These are phyloP conservation scores for Teratosphaeria epicoccoides DNA, from an alignment of 2,329 filamentous ascomycete species.

Conservation along the genomic window DNA sequence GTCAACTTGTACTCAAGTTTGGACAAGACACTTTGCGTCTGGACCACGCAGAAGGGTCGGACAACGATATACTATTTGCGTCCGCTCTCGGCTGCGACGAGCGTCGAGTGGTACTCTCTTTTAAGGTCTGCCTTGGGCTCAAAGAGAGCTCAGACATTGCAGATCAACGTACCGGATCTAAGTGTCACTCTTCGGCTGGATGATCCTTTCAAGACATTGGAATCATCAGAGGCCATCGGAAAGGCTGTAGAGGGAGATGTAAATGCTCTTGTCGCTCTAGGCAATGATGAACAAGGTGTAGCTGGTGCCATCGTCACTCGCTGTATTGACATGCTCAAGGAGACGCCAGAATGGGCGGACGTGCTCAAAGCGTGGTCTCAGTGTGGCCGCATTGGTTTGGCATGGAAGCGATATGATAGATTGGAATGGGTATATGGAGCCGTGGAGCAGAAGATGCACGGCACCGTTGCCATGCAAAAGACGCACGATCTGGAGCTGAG, in stretches of 20 bases:
- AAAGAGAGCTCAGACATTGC: constrained; percentile 44
- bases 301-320: constrained; percentile 46
- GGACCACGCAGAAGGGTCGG: constrained; percentile 43
- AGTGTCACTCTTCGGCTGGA: constrained; percentile 48
- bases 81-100: constrained; percentile 49
- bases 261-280: constrained; percentile 34
- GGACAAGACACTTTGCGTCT: constrained; percentile 57
- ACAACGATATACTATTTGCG: constrained; percentile 54
- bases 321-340: constrained; percentile 49
- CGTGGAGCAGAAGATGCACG: constrained; percentile 59
- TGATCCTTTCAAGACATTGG: constrained; percentile 46
- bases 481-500: constrained; percentile 57
- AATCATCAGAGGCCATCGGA: constrained; percentile 32
- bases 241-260: constrained; percentile 37
- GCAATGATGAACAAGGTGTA: constrained; percentile 44
- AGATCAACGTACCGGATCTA: constrained; percentile 54
- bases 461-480: constrained; percentile 55
- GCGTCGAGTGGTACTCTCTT: constrained; percentile 60
- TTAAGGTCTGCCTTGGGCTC: constrained; percentile 50
- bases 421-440: constrained; percentile 57
- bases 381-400: constrained; percentile 50
- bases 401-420: constrained; percentile 59
- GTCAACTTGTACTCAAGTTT: constrained; percentile 56
- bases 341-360: constrained; percentile 48
- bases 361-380: constrained; percentile 50